Evolutionary conservation across 331 rosid genomes (phyloP).

Genomic region (Saraca asoca): DNA sequence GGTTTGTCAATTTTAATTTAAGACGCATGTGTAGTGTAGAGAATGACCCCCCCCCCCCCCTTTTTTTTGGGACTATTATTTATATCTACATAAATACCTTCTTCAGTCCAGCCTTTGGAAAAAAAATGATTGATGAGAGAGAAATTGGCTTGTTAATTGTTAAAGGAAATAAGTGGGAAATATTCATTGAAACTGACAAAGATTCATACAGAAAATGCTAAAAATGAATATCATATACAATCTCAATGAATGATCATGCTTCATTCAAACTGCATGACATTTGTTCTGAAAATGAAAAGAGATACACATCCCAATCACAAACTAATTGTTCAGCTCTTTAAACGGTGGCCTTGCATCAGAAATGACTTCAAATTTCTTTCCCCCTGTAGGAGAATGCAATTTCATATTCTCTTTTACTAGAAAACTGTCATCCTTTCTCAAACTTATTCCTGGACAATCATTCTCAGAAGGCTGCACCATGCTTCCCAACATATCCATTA

Average conservation of each 20-base stretch:
- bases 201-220: conserved; percentile 10
- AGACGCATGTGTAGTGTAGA: too few relatives aligned
- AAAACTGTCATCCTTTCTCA: conserved; percentile 16
- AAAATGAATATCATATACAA: conserved; percentile 32
- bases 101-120: too few relatives aligned
- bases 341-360: conserved; percentile 61
- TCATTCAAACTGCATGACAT: conserved; percentile 29
- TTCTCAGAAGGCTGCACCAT: conserved; percentile 47
- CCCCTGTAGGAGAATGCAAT: conserved; percentile 39
- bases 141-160: too few relatives aligned
- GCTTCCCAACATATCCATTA: conserved; percentile 50
- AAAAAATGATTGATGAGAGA: too few relatives aligned
- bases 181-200: conserved; percentile 1
- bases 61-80: too few relatives aligned
- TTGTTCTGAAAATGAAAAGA: background rate
- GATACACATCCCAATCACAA: background rate
- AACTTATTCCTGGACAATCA: conserved; percentile 34
- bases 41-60: too few relatives aligned
- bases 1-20: too few relatives aligned
- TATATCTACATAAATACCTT: too few relatives aligned
- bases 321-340: conserved; percentile 60
- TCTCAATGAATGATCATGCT: conserved; percentile 35
- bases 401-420: conserved; percentile 47
- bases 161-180: background rate
- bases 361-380: conserved; percentile 50